Evolutionary conservation across 768 basidiomycete species (phyloP).

Genomic region (Termitomyces sp.): DNA sequence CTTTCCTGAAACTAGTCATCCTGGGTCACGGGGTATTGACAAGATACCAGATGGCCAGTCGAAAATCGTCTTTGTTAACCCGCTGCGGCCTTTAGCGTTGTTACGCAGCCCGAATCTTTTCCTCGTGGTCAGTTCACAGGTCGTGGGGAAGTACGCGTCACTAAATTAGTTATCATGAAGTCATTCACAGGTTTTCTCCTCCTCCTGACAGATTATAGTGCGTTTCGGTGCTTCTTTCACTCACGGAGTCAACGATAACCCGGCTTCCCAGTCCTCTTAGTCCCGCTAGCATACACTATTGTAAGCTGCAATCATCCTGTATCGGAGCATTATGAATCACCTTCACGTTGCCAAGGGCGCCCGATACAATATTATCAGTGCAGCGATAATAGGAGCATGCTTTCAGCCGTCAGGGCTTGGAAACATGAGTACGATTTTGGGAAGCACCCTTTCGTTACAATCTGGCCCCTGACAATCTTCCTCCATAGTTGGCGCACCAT

Average conservation of each 20-base stretch:
- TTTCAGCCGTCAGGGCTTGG: constrained; percentile 58
- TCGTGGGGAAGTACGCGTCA: not conserved
- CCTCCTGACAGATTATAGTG: constrained; percentile 36
- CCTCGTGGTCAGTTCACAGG: constrained; percentile 36
- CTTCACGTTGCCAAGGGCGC: constrained; percentile 35
- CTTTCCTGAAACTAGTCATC: constrained; percentile 68
- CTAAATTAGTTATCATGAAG: constrained; percentile 12
- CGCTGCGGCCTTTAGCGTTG: constrained; percentile 42
- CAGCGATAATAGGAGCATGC: constrained; percentile 52
- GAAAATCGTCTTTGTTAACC: constrained; percentile 49
- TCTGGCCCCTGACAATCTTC: not conserved
- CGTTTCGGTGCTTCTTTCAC: constrained; percentile 7
- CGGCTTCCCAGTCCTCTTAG: constrained; percentile 34
- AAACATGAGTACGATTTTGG: constrained; percentile 40
- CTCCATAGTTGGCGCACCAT: constrained; percentile 48
- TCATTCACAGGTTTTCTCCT: constrained; percentile 23
- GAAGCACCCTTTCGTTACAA: not conserved
- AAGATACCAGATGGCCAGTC: constrained; percentile 23
- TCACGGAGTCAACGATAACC: constrained; percentile 19
- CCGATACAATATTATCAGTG: constrained; percentile 49
- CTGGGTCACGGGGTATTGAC: constrained; percentile 49
- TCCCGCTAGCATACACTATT: constrained; percentile 63
- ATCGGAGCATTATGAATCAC: not conserved
- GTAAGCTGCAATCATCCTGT: constrained; percentile 28
- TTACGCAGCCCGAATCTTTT: constrained; percentile 57